These are phyloP conservation scores for Starmera dryadoides DNA, from an alignment of 805 yeast genomes.

Conservation along the genomic window DNA sequence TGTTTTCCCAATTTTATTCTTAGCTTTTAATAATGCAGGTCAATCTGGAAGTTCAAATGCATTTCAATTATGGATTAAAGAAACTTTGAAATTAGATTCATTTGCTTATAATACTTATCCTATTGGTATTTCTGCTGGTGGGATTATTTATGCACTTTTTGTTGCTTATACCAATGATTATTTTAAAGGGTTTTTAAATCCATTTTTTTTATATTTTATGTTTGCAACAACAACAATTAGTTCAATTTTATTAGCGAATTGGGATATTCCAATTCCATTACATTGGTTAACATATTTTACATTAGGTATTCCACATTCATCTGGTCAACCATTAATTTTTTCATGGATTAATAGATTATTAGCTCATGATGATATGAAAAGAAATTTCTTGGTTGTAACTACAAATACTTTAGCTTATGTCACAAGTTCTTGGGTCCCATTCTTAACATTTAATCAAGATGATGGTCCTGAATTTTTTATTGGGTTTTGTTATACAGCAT, in stretches of 20 bases:
- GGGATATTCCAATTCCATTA: constrained; percentile 41
- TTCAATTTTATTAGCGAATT: constrained; percentile 34
- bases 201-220: constrained; percentile 28
- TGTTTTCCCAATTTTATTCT: constrained; percentile 28
- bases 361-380: constrained; percentile 24
- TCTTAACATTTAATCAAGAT: constrained; percentile 31
- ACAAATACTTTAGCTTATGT: constrained; percentile 37
- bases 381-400: constrained; percentile 30
- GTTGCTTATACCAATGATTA: constrained; percentile 31
- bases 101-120: constrained; percentile 34
- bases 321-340: constrained; percentile 51
- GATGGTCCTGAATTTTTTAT: constrained; percentile 29
- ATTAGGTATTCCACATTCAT: constrained; percentile 37
- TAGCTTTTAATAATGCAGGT: constrained; percentile 13
- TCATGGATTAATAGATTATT: constrained; percentile 48
- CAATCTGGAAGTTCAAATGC: constrained; percentile 34
- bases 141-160: constrained; percentile 29
- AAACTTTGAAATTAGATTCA: constrained; percentile 24
- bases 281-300: constrained; percentile 46
- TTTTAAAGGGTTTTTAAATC: constrained; percentile 27
- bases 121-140: constrained; percentile 29
- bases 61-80: constrained; percentile 38
- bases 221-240: constrained; percentile 35
- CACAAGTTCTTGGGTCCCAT: constrained; percentile 33
- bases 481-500: constrained; percentile 33